phyloP scores from a whole-genome alignment of 257 asterid species.

The Paulownia fortunei region DNA sequence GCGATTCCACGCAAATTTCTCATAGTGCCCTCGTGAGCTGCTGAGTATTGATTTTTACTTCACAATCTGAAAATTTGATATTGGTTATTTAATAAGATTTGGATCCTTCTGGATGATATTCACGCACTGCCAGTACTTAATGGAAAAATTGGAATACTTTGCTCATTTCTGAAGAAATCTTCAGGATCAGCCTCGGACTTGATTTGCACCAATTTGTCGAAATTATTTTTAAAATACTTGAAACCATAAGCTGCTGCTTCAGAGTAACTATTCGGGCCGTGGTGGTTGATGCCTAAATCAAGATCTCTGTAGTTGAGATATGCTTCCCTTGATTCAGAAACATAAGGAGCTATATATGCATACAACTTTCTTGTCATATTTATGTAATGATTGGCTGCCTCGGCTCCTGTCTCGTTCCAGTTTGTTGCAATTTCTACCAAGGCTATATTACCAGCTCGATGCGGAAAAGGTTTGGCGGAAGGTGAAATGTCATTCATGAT shows the following conservation, averaged over 20 bases:
- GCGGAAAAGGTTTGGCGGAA: constrained; percentile 44
- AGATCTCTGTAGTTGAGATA: constrained; percentile 34
- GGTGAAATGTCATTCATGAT: constrained; percentile 37
- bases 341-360: constrained; percentile 9
- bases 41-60: no score
- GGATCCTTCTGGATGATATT: neutral
- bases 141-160: constrained; percentile 34
- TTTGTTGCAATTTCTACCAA: constrained; percentile 35
- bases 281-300: constrained; percentile 28
- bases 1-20: no score
- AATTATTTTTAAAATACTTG: constrained; percentile 43
- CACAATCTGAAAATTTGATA: no score
- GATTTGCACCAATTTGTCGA: constrained; percentile 39
- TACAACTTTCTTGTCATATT: constrained; percentile 26
- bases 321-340: constrained; percentile 26
- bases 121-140: neutral
- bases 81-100: no score
- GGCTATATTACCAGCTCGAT: constrained; percentile 39
- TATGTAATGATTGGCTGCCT: constrained; percentile 18
- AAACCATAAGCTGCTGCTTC: constrained; percentile 35
- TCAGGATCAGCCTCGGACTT: constrained; percentile 33
- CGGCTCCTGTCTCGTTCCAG: constrained; percentile 32
- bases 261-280: constrained; percentile 24
- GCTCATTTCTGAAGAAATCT: constrained; percentile 49
- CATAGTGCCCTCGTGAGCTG: no score